Evolutionary conservation across 2,329 filamentous ascomycete genomes (phyloP).

Genomic region (Ceratocystis colombiana): DNA sequence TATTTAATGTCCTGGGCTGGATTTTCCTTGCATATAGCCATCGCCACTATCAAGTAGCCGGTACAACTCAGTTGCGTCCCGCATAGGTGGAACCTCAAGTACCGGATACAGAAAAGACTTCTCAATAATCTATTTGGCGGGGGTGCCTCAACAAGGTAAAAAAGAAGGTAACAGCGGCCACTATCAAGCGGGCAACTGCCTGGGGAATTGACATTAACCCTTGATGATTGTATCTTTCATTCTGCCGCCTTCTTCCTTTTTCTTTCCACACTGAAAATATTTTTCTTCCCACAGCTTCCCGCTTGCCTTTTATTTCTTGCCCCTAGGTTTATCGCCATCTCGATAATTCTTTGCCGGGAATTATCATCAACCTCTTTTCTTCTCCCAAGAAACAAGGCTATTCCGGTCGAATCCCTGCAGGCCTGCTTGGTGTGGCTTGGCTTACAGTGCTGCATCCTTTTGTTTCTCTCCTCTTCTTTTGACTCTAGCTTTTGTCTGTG

Average conservation of each 20-base stretch:
- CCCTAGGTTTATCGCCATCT: not conserved
- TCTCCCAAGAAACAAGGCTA: not conserved
- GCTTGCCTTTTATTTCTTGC: not conserved
- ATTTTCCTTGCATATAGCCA: too few relatives aligned
- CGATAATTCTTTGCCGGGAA: not conserved
- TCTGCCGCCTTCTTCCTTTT: not conserved
- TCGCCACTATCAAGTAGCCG: not conserved
- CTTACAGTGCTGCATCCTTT: conserved; percentile 6
- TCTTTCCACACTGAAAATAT: not conserved
- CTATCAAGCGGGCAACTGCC: not conserved
- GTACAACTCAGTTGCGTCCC: not conserved
- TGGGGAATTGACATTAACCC: not conserved
- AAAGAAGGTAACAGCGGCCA: not conserved
- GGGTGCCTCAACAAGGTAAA: not conserved
- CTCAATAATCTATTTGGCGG: not conserved
- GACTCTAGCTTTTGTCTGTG: not conserved
- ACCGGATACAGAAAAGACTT: not conserved
- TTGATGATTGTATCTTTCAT: not conserved
- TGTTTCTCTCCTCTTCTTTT: not conserved
- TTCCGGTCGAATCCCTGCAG: not conserved
- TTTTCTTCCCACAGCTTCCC: not conserved
- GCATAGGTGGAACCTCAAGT: not conserved
- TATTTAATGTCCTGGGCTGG: too few relatives aligned
- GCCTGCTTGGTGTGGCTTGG: not conserved
- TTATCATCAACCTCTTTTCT: not conserved